Evolutionary conservation across 2,329 filamentous ascomycete genomes (phyloP), one percentile per base, ranked within the genome.

Genomic region (Colletotrichum nymphaeae): DNA sequence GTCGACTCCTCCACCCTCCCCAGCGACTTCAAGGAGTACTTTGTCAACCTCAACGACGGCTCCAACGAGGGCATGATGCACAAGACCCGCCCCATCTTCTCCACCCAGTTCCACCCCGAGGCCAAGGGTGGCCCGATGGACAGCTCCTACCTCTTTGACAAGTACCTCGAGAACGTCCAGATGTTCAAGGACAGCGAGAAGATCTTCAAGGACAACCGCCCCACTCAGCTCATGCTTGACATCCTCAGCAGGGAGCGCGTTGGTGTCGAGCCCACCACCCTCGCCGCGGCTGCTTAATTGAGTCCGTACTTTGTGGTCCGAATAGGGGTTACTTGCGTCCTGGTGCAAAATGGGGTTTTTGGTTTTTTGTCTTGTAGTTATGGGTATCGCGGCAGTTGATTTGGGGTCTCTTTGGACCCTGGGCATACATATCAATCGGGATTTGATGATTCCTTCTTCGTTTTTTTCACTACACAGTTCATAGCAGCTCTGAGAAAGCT

Each of bases 21-120:
- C 67, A 87, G 86, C 68, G 95, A 98, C 49, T 99, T 95, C 92
- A 97, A 95, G 89, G 96, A 98, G 84, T 98, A 97, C 89, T 99
- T 98, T 83, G 93, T 97, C 84, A 98, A 99, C 88, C 88, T 98
- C 77, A 99, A 98, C 85, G 97, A 99, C 81, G 94, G 95, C 75
- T 96, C 93, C 84, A 99, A 99, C 84, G 97, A 99, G 88, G 96
- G 91, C 73, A 95, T 99, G 91, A 95, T 98, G 82, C 97, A 99
- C 90, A 95, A 93, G 86, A 93, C 94, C 72, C 94, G 96, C 46
- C 97, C 97, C 75, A 99, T 99, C 83, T 98, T 99, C 90, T 96
- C 94, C 76, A 98, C 95, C 28, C 97, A 99, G 85, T 99, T 99
- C 92, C 97, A 99, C 82, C 97, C 97, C 19, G 97, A 99, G 86